Evolutionary conservation across 2,329 filamentous ascomycete species (phyloP), one percentile per base, ranked within the genome.

Genomic region (Fusarium robinianum): DNA sequence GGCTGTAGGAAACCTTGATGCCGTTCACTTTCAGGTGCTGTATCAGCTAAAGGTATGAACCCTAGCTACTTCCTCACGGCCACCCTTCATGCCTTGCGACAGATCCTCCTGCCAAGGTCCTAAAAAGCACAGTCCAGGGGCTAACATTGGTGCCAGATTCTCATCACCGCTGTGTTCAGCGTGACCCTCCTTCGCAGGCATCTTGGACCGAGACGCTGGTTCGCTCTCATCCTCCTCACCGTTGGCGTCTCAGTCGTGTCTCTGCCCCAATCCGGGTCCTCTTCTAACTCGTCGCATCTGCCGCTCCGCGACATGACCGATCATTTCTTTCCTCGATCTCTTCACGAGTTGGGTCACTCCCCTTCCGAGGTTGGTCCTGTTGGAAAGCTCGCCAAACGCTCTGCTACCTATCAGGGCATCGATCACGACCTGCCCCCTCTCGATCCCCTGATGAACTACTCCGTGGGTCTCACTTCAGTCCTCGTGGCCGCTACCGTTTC

Each of bases 391-490:
- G 56, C 68, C 6, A 67, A 73, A 81, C 49, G 80, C 14, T 95
- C 90, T 5, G 91, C 90, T 5, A 94, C 90, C 1, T 96, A 96
- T 60, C 84, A 96, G 66, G 91, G 90, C 12, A 96, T 96, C 50
- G 80, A 83, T 53, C 79, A 85, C 59, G 72, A 81, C 53, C 66
- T 79, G 18, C 64, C 66, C 2, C 68, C 69, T 5, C 72, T 74
- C 5, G 72, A 79, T 19, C 64, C 67, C 2, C 64, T 73, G 33
- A 85, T 95, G 80, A 90, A 94, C 68, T 84, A 85, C 51, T 85
- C 85, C 0, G 76, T 94, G 32, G 94, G 94, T 4, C 69, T 97
- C 14, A 71, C 84, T 4, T 86, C 92, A 1, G 91, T 94, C 1
- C 70, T 95, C 26, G 72, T 87, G 8, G 87, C 90, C 9, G 91